A percentile compares a stretch with the other conserved stretches of the same genome.
These are phyloP conservation scores for Filosporella fistucella DNA, from an alignment of 495 filamentous ascomycete genomes.

Conservation along the genomic window DNA sequence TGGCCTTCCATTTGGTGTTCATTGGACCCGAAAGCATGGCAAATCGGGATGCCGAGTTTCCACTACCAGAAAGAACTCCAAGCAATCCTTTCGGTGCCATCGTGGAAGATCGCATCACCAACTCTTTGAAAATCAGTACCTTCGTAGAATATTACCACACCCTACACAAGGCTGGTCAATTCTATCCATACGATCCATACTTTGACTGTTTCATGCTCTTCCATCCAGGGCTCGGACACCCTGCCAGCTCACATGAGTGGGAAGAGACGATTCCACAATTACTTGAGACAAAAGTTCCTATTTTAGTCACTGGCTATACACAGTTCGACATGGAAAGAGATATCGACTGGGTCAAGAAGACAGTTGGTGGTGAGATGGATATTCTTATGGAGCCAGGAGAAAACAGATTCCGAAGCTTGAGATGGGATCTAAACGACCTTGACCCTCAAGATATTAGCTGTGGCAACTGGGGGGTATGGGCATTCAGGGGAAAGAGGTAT, in stretches of 20 bases:
- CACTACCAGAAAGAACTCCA: conserved; percentile 76
- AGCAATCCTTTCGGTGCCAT: conserved; percentile 88
- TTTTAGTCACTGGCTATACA: conserved; percentile 93
- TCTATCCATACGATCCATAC: conserved; percentile 94
- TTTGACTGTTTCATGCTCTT: conserved; percentile 96
- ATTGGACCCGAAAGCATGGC: conserved; percentile 95
- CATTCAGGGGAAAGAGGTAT: conserved; percentile 94
- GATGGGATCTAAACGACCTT: conserved; percentile 95
- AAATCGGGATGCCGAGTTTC: conserved; percentile 85
- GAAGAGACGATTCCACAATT: conserved; percentile 81
- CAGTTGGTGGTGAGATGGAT: conserved; percentile 84
- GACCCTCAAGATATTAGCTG: conserved; percentile 93
- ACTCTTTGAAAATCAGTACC: conserved; percentile 89
- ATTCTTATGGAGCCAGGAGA: conserved; percentile 87
- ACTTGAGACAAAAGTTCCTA: conserved; percentile 89
- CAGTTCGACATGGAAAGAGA: conserved; percentile 92
- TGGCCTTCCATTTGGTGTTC: conserved; percentile 80
- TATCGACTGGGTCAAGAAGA: conserved; percentile 80
- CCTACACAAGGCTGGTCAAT: conserved; percentile 81
- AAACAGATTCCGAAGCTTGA: conserved; percentile 88
- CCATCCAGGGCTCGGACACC: conserved; percentile 93
- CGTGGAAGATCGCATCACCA: conserved; percentile 80
- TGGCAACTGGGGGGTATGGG: conserved; percentile 96
- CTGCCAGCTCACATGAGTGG: conserved; percentile 91
- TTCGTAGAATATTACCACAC: conserved; percentile 99